phyloP scores from a whole-genome alignment of 257 asterid species.

The Jacaranda mimosifolia region DNA sequence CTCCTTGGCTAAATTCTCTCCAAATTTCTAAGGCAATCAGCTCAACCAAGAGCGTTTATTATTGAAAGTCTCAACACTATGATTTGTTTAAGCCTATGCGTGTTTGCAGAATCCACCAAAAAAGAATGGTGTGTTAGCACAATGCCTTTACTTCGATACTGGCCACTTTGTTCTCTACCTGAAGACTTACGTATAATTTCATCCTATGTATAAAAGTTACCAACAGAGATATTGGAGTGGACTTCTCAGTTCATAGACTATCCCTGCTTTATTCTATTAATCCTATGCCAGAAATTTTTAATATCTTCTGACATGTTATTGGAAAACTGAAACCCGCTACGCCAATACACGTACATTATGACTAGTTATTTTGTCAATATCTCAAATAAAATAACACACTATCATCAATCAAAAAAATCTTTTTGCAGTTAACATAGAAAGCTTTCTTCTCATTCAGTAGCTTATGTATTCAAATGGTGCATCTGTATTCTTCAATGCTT shows the following conservation, averaged over 20 bases:
- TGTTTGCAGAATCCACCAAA: background rate
- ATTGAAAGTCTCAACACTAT: background rate
- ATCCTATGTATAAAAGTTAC: background rate
- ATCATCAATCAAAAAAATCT: background rate
- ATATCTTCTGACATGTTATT: background rate
- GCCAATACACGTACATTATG: background rate
- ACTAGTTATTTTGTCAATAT: background rate
- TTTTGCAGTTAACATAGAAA: background rate
- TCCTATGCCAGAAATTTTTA: background rate
- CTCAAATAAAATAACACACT: background rate
- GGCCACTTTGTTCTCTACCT: background rate
- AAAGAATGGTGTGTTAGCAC: background rate
- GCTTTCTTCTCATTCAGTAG: slow-evolving; percentile 1
- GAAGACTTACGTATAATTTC: background rate
- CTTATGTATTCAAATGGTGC: background rate
- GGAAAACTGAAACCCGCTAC: no score
- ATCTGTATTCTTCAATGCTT: background rate
- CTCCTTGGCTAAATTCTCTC: slow-evolving; percentile 6
- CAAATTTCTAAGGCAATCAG: slow-evolving; percentile 2
- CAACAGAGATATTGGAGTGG: background rate
- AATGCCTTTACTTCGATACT: background rate
- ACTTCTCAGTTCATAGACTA: background rate
- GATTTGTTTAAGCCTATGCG: background rate
- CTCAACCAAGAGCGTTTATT: background rate
- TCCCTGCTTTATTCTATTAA: background rate